Conservation (phyloP, 1,139 yeast species). For the Geotrichum restrictum region DNA sequence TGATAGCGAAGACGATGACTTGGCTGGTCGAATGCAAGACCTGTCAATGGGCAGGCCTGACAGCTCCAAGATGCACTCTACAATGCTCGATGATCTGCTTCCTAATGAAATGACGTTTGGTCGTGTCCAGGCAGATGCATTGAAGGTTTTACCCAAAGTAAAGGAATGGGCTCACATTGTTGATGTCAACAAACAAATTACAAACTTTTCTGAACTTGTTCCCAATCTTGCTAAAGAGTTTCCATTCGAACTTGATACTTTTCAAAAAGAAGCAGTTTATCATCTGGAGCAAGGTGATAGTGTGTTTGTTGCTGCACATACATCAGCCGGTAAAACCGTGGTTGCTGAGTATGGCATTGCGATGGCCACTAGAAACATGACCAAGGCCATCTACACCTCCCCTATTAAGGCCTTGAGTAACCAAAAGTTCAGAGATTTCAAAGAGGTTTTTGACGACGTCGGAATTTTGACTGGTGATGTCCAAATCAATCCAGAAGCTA, state of each 20-base stretch:
- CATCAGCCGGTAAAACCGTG: constrained; percentile 98
- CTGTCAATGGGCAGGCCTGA: constrained; percentile 16
- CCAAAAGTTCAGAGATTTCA: constrained; percentile 90
- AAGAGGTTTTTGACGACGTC: constrained; percentile 90
- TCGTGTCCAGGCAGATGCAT: constrained; percentile 34
- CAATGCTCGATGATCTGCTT: constrained; percentile 69
- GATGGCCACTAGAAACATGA: constrained; percentile 82
- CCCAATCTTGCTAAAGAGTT: constrained; percentile 91
- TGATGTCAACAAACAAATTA: constrained; percentile 75
- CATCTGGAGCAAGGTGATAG: constrained; percentile 96
- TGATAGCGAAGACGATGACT: constrained; percentile 17
- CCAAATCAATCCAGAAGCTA: constrained; percentile 93
- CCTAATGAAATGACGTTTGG: constrained; percentile 60
- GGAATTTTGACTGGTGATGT: constrained; percentile 98
- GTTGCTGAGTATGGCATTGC: constrained; percentile 99
- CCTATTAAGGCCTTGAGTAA: constrained; percentile 96
- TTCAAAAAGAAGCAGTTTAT: constrained; percentile 94
- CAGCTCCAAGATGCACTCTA: constrained; percentile 23
- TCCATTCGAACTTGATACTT: constrained; percentile 91
- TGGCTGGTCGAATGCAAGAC: constrained; percentile 11
- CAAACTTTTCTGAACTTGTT: constrained; percentile 78
- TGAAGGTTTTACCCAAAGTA: constrained; percentile 35
- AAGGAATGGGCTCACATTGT: constrained; percentile 94
- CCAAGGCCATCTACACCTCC: constrained; percentile 92
- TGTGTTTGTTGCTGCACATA: constrained; percentile 96